Evolutionary conservation across 805 yeast species (phyloP), one percentile per base, ranked within the genome.

Genomic region (Nakazawaea holstii): DNA sequence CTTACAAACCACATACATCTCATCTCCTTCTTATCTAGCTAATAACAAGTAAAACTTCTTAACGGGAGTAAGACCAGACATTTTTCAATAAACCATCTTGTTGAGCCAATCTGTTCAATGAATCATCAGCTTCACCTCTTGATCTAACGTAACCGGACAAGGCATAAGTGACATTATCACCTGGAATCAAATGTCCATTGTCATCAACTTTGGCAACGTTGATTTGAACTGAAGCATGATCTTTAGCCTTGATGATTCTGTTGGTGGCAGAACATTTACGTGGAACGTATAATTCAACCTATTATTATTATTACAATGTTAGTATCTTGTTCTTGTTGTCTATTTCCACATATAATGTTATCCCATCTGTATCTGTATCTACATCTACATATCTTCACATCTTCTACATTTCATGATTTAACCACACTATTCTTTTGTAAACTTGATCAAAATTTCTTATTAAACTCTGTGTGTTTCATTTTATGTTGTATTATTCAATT

Each of bases 261-360:
- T 90, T 91, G 79, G 99, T 90, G 72, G 99, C 99, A 79, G 99
- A 94, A 84, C 99, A 94, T 83, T 94, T 94, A 86, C 99, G 89
- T 82, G 99, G 99, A 77, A 92, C 95, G 95, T 94, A 94, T 79
- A 94, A 90, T 85, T 94, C 99, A 77, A 94, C 97, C 97, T 88
- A 41, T n/a, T n/a, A n/a, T n/a, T n/a, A n/a, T n/a, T n/a, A n/a
- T 6, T 31, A 17, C 24, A 20, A 2, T 6, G 49, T 46, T 36
- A 41, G 45, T 41, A 41, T 14, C 10, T 11, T 20, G 15, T 8
- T 40, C 35, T 15, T 4, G 20, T 10, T 14, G 37, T 26, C 32
- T 29, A 9, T 26, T 24, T 14, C 35, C n/a, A n/a, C n/a, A n/a
- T n/a, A n/a, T n/a, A n/a, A n/a, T n/a, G n/a, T n/a, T n/a, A n/a